These are phyloP conservation scores for Boletus edulis DNA, from an alignment of 768 basidiomycete genomes.

Conservation along the genomic window DNA sequence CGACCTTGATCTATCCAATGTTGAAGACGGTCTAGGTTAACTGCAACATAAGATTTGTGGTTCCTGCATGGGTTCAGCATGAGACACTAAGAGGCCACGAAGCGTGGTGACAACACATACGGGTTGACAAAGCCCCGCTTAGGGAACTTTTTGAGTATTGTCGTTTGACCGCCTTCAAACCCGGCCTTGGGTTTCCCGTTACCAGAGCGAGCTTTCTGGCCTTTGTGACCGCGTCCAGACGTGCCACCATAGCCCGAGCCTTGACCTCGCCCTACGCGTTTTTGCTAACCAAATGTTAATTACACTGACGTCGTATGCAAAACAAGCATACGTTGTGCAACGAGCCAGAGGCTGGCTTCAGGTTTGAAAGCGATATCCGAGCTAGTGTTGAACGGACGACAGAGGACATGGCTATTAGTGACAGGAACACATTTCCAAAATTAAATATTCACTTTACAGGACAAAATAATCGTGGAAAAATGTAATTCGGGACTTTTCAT, in stretches of 20 bases:
- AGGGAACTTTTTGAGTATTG: constrained; percentile 85
- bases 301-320: background rate
- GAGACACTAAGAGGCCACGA: background rate
- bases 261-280: constrained; percentile 93
- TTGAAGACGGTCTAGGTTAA: constrained; percentile 87
- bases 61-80: constrained; percentile 47
- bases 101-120: constrained; percentile 45
- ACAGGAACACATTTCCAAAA: background rate
- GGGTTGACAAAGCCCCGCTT: constrained; percentile 93
- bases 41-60: constrained; percentile 70
- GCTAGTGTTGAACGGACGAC: constrained; percentile 29
- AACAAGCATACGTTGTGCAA: constrained; percentile 55
- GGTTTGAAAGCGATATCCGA: constrained; percentile 64
- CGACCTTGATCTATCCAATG: constrained; percentile 88
- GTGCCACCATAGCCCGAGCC: constrained; percentile 91
- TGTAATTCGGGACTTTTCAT: no score
- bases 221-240: constrained; percentile 91
- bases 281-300: constrained; percentile 55
- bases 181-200: constrained; percentile 76
- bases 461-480: constrained; percentile 1
- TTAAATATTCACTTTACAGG: background rate
- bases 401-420: constrained; percentile 33
- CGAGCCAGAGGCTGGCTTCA: constrained; percentile 68
- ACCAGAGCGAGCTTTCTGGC: constrained; percentile 91
- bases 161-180: constrained; percentile 97